Evolutionary conservation across 2,329 filamentous ascomycete genomes (phyloP).

Genomic region (Fusarium anthophilum): DNA sequence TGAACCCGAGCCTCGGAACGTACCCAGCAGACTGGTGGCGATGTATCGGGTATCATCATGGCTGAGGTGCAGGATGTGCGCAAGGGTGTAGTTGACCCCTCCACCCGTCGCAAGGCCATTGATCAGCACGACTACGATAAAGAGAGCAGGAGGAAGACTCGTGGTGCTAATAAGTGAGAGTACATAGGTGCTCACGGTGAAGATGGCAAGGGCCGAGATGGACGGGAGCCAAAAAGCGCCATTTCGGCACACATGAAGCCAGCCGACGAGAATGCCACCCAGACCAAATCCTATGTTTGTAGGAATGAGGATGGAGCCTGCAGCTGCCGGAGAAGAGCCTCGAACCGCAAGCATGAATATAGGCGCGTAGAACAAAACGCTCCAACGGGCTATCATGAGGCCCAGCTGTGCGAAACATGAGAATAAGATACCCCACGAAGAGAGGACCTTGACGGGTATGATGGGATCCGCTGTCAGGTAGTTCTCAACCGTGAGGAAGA

Average conservation of each 20-base stretch:
- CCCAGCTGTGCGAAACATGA: constrained; percentile 79
- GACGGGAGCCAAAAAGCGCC: constrained; percentile 78
- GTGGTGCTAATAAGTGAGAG: constrained; percentile 66
- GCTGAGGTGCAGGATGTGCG: constrained; percentile 80
- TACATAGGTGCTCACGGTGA: constrained; percentile 66
- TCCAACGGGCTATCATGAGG: constrained; percentile 85
- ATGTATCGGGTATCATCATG: constrained; percentile 74
- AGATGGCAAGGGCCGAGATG: constrained; percentile 68
- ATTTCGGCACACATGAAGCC: constrained; percentile 76
- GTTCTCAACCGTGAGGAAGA: constrained; percentile 72
- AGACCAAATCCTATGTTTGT: constrained; percentile 82
- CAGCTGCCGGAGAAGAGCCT: constrained; percentile 72
- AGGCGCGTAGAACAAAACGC: constrained; percentile 81
- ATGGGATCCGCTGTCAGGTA: constrained; percentile 74
- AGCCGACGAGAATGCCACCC: constrained; percentile 78
- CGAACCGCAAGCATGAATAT: constrained; percentile 82
- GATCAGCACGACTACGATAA: constrained; percentile 69
- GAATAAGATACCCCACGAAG: constrained; percentile 74
- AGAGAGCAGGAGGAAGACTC: constrained; percentile 59
- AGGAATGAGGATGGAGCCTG: constrained; percentile 80
- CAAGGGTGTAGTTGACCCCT: constrained; percentile 81
- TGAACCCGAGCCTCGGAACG: constrained; percentile 83
- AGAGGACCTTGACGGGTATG: constrained; percentile 76
- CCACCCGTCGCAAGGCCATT: constrained; percentile 80
- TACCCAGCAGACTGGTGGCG: constrained; percentile 78